These are phyloP conservation scores for Cenchrus americanus DNA, from an alignment of 176 grass and related monocot species.

Conservation along the genomic window DNA sequence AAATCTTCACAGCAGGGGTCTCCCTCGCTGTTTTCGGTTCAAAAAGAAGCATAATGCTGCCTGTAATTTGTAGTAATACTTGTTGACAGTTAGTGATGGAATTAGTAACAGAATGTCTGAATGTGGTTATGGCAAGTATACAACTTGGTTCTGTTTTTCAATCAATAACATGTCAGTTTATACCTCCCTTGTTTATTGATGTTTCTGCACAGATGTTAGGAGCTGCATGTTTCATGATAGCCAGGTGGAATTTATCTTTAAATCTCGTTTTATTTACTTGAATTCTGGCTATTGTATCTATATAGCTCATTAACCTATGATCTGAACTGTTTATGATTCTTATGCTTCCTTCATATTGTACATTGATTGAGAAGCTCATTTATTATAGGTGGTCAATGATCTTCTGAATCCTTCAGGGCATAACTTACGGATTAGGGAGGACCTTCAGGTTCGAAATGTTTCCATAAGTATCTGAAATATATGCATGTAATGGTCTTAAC, in stretches of 20 bases:
- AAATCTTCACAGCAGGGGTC: too few relatives aligned
- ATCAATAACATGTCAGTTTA: not conserved
- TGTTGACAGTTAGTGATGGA: not conserved
- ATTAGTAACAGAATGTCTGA: not conserved
- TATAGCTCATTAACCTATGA: not conserved
- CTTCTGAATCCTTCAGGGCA: conserved; percentile 82
- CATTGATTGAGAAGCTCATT: conserved; percentile 33
- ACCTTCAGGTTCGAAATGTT: conserved; percentile 67
- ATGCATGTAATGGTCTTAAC: not conserved
- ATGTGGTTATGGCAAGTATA: not conserved
- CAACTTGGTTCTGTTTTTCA: not conserved
- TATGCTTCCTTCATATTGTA: conserved; percentile 15
- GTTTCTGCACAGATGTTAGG: conserved; percentile 9
- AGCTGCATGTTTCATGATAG: conserved; percentile 29
- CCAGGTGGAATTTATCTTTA: conserved; percentile 7
- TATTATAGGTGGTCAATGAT: conserved; percentile 77
- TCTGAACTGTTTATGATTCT: conserved; percentile 5
- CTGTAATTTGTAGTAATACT: not conserved
- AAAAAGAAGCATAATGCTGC: not conserved
- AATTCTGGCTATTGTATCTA: conserved; percentile 10
- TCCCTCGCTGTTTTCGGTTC: too few relatives aligned
- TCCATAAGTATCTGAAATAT: conserved; percentile 27
- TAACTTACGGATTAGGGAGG: conserved; percentile 83
- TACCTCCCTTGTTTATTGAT: conserved; percentile 30
- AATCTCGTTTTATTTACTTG: conserved; percentile 27